Base-by-base conservation (phyloP, 805 yeast genomes). In the Jamesozyma gamospora region DNA sequence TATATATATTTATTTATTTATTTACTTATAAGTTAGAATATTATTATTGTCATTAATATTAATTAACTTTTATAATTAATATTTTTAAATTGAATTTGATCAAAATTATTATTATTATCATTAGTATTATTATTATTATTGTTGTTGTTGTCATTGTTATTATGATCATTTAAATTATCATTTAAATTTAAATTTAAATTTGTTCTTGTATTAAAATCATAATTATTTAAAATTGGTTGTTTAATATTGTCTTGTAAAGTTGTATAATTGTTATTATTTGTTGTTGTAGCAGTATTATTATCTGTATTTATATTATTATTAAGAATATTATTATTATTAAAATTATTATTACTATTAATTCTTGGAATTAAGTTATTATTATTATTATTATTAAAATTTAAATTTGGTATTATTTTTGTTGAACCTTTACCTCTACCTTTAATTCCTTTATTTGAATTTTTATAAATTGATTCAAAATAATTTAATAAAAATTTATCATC, bases 381-480 rank as follows among this genome's bases (percentile, higher is more conserved):
- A 21, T 21, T 21, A 16, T 29, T 29, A 11, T 4, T 29, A 9
- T n/a, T 29, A 1, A 28, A 17, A 13, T 41, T 33, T 16, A 40
- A 38, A 18, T 42, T 39, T 24, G 48, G 54, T 16, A 44, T 33
- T 5, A 50, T 42, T 15, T 44, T 44, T 15, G 54, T 44, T 18
- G 49, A 44, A 2, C 53, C 55, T 51, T 76, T 83, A 4, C 96
- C 96, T 43, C 96, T 73, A 21, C 96, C 96, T 50, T 84, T 78
- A 45, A 88, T 88, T 15, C 96, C 96, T 53, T 85, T 76, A 55
- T 88, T 88, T 34, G 92, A 75, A 58, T 88, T 86, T 60, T 85
- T 85, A 64, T 90, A 88, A 41, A 88, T 68, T 30, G 76, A 73
- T 32, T 87, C 78, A 61, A 88, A 85, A 62, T 90, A 88, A 26